Evolutionary conservation across 106 monocot species (phyloP), one percentile per base, ranked within the genome.

Genomic region (Allium sativum): DNA sequence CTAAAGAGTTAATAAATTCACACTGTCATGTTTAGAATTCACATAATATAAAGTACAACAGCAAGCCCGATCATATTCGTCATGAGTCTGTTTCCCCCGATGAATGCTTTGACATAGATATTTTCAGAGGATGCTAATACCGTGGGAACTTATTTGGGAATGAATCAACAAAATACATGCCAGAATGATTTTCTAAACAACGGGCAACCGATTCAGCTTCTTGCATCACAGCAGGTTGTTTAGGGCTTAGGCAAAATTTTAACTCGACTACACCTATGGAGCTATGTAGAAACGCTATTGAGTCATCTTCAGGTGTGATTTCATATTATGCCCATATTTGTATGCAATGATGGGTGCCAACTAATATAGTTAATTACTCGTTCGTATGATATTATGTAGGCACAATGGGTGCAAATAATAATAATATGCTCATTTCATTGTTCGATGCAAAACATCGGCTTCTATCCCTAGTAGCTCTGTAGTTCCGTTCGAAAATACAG

Each of bases 391-490:
- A 71, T 71, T 51, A 3, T 79, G 64, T 74, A 82, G 84, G 81
- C 45, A 42, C 53, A 40, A 43, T 40, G 8, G 40, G 48, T 21
- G 40, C 55, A 52, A 45, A 19, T 44, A 45, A 70, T 22, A 53
- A 6, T 20, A 53, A 44, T 51, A 62, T 42, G 42, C 68, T 79
- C 52, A 48, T 45, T 43, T 76, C 83, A 19, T 94, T 82, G 93
- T 83, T 66, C 50, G 62, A 18, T 48, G 78, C 81, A 10, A 54
- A 73, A 58, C 53, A 10, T 50, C 90, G 22, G 84, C 83, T 50
- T 81, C 84, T 15, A 76, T 95, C 43, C 95, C 95, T 11, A 84
- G 74, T 56, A 81, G 72, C 46, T 90, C 95, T 63, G 90, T 90
- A 11, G 52, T 87, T 42, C 90, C 95, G 12, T 74, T 81, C 17